Conservation (phyloP, 495 filamentous ascomycete species). For the Penicillium cataractarum region DNA sequence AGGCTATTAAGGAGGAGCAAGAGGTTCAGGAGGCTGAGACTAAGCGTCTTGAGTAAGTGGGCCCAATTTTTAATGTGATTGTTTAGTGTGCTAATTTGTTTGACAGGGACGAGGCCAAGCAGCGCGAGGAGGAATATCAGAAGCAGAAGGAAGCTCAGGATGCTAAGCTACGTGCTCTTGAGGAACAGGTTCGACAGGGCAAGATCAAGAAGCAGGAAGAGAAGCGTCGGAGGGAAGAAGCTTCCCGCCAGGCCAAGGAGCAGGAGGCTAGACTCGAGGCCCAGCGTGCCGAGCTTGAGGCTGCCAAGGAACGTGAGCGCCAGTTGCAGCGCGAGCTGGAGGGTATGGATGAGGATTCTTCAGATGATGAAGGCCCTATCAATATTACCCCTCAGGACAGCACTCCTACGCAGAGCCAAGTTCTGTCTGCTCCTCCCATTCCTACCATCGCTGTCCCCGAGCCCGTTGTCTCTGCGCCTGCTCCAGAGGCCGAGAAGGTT, state of each 20-base stretch:
- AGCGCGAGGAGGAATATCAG: slow-evolving; percentile 77
- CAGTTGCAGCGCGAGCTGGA: slow-evolving; percentile 87
- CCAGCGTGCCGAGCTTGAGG: slow-evolving; percentile 90
- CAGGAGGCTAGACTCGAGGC: slow-evolving; percentile 83
- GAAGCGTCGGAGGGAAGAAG: slow-evolving; percentile 86
- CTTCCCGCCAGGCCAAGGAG: slow-evolving; percentile 81
- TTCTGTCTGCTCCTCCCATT: slow-evolving; percentile 44
- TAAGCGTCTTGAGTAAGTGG: slow-evolving; percentile 80
- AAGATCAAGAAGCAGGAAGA: slow-evolving; percentile 98
- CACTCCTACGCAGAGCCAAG: slow-evolving; percentile 72
- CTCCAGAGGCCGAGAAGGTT: slow-evolving; percentile 37
- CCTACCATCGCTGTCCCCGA: slow-evolving; percentile 29
- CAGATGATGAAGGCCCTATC: slow-evolving; percentile 84
- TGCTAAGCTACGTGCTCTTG: slow-evolving; percentile 81
- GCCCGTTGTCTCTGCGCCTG: slow-evolving; percentile 50
- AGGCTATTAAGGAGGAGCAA: slow-evolving; percentile 69
- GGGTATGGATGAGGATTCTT: slow-evolving; percentile 76
- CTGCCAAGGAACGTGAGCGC: slow-evolving; percentile 82
- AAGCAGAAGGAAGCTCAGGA: slow-evolving; percentile 80
- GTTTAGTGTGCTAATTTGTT: slow-evolving; percentile 42
- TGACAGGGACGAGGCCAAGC: slow-evolving; percentile 71
- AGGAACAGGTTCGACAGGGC: slow-evolving; percentile 90
- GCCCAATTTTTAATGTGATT: no score
- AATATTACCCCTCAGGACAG: slow-evolving; percentile 81
- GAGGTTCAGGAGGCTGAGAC: slow-evolving; percentile 75